Percentiles rank a stretch among this genome's conserved stretches.
phyloP scores from a whole-genome alignment of 129 eudicot genomes.

The Lonicera japonica region DNA sequence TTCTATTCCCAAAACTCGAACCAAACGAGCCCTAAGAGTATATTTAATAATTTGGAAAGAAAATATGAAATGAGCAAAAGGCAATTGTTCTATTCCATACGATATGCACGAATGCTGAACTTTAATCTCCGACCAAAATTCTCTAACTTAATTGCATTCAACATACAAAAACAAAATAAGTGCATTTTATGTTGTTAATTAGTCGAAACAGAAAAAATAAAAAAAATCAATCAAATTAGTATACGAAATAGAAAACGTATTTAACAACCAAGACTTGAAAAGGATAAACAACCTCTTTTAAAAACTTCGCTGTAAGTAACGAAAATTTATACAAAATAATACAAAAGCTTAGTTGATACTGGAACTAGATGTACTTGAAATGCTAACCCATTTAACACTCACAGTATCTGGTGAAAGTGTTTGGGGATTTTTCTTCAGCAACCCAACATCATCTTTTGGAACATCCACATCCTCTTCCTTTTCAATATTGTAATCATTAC shows the following conservation, averaged over 20 bases:
- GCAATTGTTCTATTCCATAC: too few species aligned
- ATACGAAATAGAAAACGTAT: not conserved
- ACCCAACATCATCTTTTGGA: conserved; percentile 34
- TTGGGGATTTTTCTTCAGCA: conserved; percentile 31
- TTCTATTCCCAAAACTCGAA: too few species aligned
- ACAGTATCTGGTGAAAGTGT: conserved; percentile 46
- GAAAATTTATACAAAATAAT: not conserved
- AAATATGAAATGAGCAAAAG: too few species aligned
- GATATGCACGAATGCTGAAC: too few species aligned
- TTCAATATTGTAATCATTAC: conserved; percentile 9
- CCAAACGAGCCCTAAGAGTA: too few species aligned
- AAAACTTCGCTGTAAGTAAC: conserved; percentile 2
- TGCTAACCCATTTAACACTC: conserved; percentile 36
- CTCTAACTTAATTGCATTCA: not conserved
- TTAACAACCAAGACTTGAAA: not conserved
- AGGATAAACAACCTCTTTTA: not conserved
- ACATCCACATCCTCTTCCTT: conserved; percentile 33
- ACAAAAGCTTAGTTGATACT: conserved; percentile 21
- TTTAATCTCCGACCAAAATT: not conserved
- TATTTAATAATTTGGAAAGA: too few species aligned
- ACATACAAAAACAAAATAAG: too few species aligned
- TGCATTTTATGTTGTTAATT: not conserved
- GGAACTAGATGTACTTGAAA: conserved; percentile 18
- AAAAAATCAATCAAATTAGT: not conserved
- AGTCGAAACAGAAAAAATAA: not conserved